Evolutionary conservation across 2,329 filamentous ascomycete genomes (phyloP), one percentile per base, ranked within the genome.

Genomic region (Sclerotinia nivalis): DNA sequence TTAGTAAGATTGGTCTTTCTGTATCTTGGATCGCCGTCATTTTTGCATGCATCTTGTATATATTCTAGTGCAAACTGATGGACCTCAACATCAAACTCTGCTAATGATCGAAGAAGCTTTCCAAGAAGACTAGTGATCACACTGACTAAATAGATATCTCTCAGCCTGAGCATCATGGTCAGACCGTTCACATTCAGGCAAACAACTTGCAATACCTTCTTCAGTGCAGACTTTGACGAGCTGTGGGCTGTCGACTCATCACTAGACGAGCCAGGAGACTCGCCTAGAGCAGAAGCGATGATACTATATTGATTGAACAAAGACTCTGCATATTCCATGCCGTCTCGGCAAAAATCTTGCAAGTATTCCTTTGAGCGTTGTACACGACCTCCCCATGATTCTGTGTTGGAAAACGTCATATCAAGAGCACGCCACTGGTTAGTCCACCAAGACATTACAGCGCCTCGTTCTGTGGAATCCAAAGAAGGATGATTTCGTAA

Each of bases 321-420:
- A 49, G 87, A 86, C 77, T 97, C 92, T 0, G 95, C 94, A 77
- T 97, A 92, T 76, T 98, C 93, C 88, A 99, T 99, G 20, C 92
- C 92, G 77, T 97, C 93, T 74, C 96, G 90, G 78, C 94, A 97
- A 76, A 98, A 97, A 70, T 97, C 90, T 76, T 93, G 90, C 92
- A 99, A 94, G 68, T 88, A 84, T 28, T 73, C 67, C 79, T 69
- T 84, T 80, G 69, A 82, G 62, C 85, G 86, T 70, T 88, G 83
- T n/a, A 92, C 81, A 61, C 74, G 72, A 50, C 72, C 83, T 73
- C 93, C 93, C 96, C 96, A 99, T 15, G 83, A 82, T 77, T 97
- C 93, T 4, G 94, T 96, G 71, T 90, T 89, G 55, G 88, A 84
- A 76, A 97, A 97, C 22, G 95, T 92, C 69, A 91, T 89, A 55